phyloP scores from a whole-genome alignment of 2,329 filamentous ascomycete genomes.

The Nannizziopsis arthrosporioides region DNA sequence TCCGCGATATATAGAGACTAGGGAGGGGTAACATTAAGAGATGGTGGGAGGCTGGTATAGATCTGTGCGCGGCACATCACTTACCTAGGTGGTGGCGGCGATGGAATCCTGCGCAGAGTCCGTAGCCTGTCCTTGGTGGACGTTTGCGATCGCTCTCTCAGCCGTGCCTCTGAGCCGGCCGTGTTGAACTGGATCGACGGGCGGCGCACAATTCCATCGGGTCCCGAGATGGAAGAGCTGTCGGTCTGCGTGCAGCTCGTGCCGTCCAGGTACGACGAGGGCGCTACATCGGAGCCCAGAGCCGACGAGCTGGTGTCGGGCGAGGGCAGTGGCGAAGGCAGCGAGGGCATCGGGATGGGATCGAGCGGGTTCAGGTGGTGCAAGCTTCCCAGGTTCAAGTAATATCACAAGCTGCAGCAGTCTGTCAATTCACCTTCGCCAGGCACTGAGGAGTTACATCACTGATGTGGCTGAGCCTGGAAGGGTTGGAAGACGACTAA shows the following conservation, averaged over 20 bases:
- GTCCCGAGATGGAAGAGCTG: slow-evolving; percentile 6
- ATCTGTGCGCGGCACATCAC: slow-evolving; percentile 11
- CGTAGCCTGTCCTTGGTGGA: slow-evolving; percentile 19
- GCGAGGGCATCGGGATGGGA: slow-evolving; percentile 12
- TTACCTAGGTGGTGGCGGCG: slow-evolving; percentile 34
- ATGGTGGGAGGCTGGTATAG: background rate
- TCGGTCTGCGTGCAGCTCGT: slow-evolving; percentile 2
- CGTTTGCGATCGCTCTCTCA: slow-evolving; percentile 21
- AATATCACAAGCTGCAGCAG: slow-evolving; percentile 1
- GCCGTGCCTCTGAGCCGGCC: slow-evolving; percentile 21
- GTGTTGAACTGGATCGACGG: slow-evolving; percentile 33
- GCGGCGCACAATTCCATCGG: slow-evolving; percentile 18
- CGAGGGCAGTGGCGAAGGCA: slow-evolving; percentile 13
- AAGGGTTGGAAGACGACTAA: background rate
- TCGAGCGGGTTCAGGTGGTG: background rate
- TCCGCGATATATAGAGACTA: background rate
- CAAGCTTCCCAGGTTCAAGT: slow-evolving; percentile 2
- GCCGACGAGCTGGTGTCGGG: slow-evolving; percentile 15
- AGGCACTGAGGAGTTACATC: slow-evolving; percentile 3
- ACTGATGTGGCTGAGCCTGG: slow-evolving; percentile 9
- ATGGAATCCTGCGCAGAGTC: slow-evolving; percentile 21
- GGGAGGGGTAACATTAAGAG: background rate
- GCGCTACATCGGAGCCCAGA: slow-evolving; percentile 13
- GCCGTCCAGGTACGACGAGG: slow-evolving; percentile 9
- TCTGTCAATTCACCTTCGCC: slow-evolving; percentile 2